Percentiles rank a stretch among this genome's conserved stretches.
Conservation (phyloP, 1,284 basidiomycete genomes). For the Microbotryum lychnidis-dioicae region DNA sequence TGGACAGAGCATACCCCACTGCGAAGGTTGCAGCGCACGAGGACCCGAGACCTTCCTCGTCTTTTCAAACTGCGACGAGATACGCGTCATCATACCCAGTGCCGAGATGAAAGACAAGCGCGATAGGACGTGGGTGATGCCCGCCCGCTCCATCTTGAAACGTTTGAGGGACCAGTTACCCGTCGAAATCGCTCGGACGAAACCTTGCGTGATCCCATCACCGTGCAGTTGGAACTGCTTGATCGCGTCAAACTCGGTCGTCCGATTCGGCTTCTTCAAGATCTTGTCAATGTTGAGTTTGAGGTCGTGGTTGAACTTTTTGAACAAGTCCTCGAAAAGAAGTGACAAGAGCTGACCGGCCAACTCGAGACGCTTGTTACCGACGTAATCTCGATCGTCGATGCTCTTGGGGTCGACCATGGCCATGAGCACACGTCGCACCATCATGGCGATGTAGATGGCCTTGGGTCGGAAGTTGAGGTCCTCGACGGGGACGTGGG, state of each 20-base stretch:
- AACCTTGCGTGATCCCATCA: conserved; percentile 91
- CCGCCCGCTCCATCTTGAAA: conserved; percentile 99
- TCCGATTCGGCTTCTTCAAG: conserved; percentile 90
- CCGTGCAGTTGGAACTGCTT: conserved; percentile 77
- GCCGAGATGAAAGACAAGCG: conserved; percentile 94
- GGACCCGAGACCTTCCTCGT: conserved; percentile 98
- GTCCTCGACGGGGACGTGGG: conserved; percentile 86
- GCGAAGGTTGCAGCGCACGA: conserved; percentile 90
- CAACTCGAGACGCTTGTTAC: conserved; percentile 97
- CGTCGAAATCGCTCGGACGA: conserved; percentile 95
- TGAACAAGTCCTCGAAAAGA: conserved; percentile 97
- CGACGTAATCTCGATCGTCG: conserved; percentile 98
- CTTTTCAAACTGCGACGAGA: conserved; percentile 98
- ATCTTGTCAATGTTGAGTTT: conserved; percentile 97
- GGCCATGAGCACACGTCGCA: conserved; percentile 87
- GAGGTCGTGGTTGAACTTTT: conserved; percentile 95
- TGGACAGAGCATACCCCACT: conserved; percentile 99
- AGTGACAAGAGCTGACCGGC: conserved; percentile 93
- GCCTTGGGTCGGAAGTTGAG: conserved; percentile 92
- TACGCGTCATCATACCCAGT: conserved; percentile 99
- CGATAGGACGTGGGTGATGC: conserved; percentile 95
- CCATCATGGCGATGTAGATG: conserved; percentile 98
- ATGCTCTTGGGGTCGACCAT: conserved; percentile 96
- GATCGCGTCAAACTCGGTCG: conserved; percentile 90
- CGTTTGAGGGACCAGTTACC: conserved; percentile 99